A percentile compares a stretch with the other conserved stretches of the same genome.
phyloP scores from a whole-genome alignment of 2,329 filamentous ascomycete species.

The Sclerotinia spermophila region DNA sequence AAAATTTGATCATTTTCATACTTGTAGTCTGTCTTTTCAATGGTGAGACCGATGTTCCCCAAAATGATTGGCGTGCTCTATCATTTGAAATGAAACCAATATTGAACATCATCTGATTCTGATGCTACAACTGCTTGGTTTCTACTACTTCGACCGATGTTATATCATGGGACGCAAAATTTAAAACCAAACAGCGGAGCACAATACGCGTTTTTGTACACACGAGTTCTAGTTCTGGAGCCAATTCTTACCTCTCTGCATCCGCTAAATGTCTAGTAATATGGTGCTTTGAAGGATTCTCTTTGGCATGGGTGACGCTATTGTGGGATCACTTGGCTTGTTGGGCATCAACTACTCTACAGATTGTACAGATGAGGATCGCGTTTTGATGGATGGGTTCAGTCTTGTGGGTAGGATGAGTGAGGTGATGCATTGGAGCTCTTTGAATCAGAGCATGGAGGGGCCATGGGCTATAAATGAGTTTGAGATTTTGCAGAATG shows the following conservation, averaged over 20 bases:
- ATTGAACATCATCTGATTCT: neutral
- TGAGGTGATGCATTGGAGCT: neutral
- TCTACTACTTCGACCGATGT: neutral
- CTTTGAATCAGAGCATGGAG: neutral
- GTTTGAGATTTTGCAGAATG: neutral
- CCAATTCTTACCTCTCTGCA: too few species aligned
- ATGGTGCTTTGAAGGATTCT: neutral
- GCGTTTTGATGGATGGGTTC: neutral
- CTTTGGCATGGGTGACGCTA: too few species aligned
- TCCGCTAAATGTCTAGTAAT: too few species aligned
- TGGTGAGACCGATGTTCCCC: neutral
- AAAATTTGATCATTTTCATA: neutral
- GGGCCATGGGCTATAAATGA: neutral
- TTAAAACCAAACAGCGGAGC: neutral
- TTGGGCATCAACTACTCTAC: too few species aligned
- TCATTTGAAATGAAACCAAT: neutral
- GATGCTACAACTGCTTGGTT: neutral
- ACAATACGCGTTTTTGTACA: neutral
- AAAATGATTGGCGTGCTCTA: neutral
- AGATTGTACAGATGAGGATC: neutral
- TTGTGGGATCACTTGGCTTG: too few species aligned
- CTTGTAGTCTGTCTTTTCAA: neutral
- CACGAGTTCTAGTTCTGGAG: neutral
- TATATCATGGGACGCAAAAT: neutral
- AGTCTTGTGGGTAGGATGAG: neutral